Percentiles rank a stretch among this genome's conserved stretches.
phyloP scores from a whole-genome alignment of 306 rosid species.

The Vicia faba region DNA sequence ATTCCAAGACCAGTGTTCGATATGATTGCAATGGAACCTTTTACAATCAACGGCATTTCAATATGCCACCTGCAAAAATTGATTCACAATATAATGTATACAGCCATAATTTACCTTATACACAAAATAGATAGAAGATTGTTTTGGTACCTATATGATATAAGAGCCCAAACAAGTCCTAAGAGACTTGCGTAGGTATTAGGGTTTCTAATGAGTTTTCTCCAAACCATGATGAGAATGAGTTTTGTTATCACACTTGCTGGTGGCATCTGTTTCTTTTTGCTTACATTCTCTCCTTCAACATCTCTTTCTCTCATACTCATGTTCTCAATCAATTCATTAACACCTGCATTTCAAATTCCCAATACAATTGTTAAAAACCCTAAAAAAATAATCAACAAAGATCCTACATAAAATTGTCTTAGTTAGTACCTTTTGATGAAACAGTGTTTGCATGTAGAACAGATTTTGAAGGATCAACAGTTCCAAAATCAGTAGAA shows the following conservation, averaged over 20 bases:
- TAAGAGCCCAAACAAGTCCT: slow-evolving; percentile 79
- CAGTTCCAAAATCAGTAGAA: slow-evolving; percentile 53
- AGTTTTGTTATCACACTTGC: slow-evolving; percentile 91
- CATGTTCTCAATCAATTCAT: slow-evolving; percentile 59
- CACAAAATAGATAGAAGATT: not conserved
- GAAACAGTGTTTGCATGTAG: slow-evolving; percentile 45
- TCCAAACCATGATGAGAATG: slow-evolving; percentile 91
- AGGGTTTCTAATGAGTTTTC: slow-evolving; percentile 91
- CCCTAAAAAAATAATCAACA: not conserved
- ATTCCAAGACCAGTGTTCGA: slow-evolving; percentile 90
- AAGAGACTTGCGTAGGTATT: slow-evolving; percentile 83
- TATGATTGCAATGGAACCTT: slow-evolving; percentile 77
- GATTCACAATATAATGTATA: not conserved
- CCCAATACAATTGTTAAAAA: not conserved
- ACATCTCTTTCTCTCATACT: slow-evolving; percentile 54
- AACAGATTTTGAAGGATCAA: slow-evolving; percentile 58
- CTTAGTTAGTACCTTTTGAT: slow-evolving; percentile 56
- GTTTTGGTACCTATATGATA: slow-evolving; percentile 62
- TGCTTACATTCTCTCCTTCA: slow-evolving; percentile 41
- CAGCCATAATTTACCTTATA: no score
- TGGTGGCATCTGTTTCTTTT: slow-evolving; percentile 79
- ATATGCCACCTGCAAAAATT: slow-evolving; percentile 59
- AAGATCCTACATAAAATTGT: no score
- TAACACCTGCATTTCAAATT: slow-evolving; percentile 41
- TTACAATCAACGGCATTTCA: slow-evolving; percentile 74